Base-by-base conservation (phyloP, 371 early-diverging fungal genomes). In the Apophysomyces sp. region DNA sequence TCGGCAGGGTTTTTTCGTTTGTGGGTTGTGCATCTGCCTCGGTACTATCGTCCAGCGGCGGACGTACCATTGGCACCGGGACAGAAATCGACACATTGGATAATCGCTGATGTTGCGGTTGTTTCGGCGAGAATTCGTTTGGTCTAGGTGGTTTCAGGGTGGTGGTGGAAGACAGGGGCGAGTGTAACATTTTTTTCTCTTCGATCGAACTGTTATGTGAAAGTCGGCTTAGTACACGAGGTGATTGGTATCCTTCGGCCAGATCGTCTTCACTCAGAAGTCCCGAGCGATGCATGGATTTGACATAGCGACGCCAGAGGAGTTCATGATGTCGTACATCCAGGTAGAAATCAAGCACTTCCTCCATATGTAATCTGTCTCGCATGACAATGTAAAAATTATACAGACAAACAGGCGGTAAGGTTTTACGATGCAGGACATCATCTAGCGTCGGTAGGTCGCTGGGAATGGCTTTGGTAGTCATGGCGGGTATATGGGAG, bases 381-480 rank as follows among this genome's bases (percentile, higher is more conserved):
- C 88, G 76, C 83, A 89, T 78, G 57, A 82, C 78, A 28, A 89
- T 74, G 59, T 89, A 89, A 57, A 81, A 84, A 55, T 87, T 87
- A 58, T 83, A 89, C 3, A 89, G 64, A 68, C 87, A 89, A 0
- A 89, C 84, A 1, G 89, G 89, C 13, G 89, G 89, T 12, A 76
- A 60, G 2, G 88, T 87, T 66, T 84, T 83, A 44, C 89, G 77
- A 27, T 71, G 65, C 2, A 89, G 69, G 4, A 89, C 86, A 62
- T 85, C 80, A 61, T 86, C 80, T 24, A 89, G 59, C 1, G 82
- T 83, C 11, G 89, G 89, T 52, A 87, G 21, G 21, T 44, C 49
- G 21, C 49, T 44, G 8, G 49, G 49, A 44, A 44, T 44, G 49
- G 49, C 49, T 44, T 44, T 44, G n/a, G 49, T 44, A 3, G 49